Percentiles rank a stretch among this genome's conserved stretches.
Conservation (phyloP, 1,284 basidiomycete species). For the Tilletia horrida region DNA sequence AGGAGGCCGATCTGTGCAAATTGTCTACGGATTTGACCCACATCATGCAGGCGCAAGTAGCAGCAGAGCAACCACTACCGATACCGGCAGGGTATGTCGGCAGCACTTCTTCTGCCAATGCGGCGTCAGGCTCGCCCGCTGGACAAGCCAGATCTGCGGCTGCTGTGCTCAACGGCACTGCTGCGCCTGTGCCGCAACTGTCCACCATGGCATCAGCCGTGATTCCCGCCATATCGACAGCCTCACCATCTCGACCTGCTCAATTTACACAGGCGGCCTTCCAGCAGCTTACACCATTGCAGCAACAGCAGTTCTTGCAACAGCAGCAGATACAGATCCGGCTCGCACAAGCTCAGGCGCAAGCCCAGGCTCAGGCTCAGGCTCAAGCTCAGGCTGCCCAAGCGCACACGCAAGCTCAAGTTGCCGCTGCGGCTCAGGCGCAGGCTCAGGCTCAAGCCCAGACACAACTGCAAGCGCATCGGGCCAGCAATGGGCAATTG, state of each 20-base stretch:
- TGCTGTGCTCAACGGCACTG: conserved; percentile 25
- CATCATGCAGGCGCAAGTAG: conserved; percentile 50
- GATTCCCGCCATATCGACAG: conserved; percentile 7
- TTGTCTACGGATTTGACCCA: conserved; percentile 51
- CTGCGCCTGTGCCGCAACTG: conserved; percentile 11
- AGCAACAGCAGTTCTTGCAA: conserved; percentile 18
- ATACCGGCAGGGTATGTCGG: conserved; percentile 15
- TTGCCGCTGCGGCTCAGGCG: background rate
- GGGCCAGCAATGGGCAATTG: conserved; percentile 5
- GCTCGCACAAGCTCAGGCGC: conserved; percentile 29
- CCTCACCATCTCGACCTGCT: background rate
- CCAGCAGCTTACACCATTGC: conserved; percentile 6
- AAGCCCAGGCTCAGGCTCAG: conserved; percentile 18
- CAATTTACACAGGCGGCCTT: conserved; percentile 7
- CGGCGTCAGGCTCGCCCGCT: background rate
- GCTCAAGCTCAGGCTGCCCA: conserved; percentile 23
- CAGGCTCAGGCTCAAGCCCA: conserved; percentile 20
- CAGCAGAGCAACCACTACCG: conserved; percentile 38
- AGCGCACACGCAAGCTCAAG: conserved; percentile 25
- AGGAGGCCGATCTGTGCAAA: conserved; percentile 51
- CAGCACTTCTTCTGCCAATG: background rate
- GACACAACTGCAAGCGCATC: background rate
- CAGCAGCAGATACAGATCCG: conserved; percentile 25
- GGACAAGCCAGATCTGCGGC: conserved; percentile 23
- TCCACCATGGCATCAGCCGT: background rate